Evolutionary conservation across 2,329 filamentous ascomycete genomes (phyloP).

Genomic region (Paramyrothecium roridum): DNA sequence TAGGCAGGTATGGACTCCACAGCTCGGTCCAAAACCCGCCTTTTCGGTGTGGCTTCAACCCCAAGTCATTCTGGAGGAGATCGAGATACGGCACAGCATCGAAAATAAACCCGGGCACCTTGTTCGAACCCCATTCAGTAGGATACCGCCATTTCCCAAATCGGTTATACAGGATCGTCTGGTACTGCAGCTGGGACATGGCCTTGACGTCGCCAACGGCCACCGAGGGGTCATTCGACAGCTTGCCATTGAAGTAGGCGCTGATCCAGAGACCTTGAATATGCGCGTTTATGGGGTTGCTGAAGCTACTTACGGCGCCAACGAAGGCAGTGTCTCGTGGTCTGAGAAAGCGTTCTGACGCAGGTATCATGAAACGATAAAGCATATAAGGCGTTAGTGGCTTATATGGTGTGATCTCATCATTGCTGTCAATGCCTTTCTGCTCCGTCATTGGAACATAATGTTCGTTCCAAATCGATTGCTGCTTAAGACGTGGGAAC

Average conservation of each 20-base stretch:
- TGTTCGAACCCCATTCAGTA: conserved; percentile 55
- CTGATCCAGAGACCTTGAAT: conserved; percentile 56
- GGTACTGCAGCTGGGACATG: conserved; percentile 37
- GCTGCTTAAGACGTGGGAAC: conserved; percentile 49
- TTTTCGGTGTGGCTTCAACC: conserved; percentile 30
- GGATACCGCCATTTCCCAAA: conserved; percentile 68
- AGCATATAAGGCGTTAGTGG: conserved; percentile 36
- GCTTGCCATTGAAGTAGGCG: conserved; percentile 49
- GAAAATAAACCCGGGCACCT: conserved; percentile 65
- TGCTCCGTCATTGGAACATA: conserved; percentile 36
- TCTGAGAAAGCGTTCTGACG: conserved; percentile 27
- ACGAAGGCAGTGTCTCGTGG: conserved; percentile 40
- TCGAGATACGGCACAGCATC: conserved; percentile 71
- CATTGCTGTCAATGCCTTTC: conserved; percentile 21
- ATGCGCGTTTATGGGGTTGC: conserved; percentile 35
- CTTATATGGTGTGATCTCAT: conserved; percentile 3
- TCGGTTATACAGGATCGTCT: conserved; percentile 59
- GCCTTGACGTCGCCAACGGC: conserved; percentile 16
- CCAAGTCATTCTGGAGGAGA: conserved; percentile 61
- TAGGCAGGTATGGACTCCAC: background rate
- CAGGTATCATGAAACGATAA: conserved; percentile 42
- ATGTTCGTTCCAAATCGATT: conserved; percentile 42
- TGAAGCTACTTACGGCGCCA: conserved; percentile 38
- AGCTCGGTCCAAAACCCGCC: background rate
- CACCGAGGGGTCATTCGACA: conserved; percentile 1